Base-by-base conservation (phyloP, 768 basidiomycete genomes). In the Leccinellum luteum region DNA sequence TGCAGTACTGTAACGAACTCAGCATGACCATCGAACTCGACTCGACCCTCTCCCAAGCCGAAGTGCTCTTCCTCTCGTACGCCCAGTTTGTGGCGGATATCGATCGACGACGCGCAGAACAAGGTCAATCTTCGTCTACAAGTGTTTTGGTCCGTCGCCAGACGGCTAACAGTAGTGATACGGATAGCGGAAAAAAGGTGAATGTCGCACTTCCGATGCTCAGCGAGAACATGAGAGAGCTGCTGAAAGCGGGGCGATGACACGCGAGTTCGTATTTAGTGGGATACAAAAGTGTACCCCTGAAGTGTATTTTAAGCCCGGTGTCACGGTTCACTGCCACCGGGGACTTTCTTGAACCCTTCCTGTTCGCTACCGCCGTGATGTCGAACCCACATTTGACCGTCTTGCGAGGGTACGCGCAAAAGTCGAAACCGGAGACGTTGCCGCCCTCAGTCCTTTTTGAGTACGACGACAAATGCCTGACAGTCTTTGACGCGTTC, bases 1-100 rank as follows among this genome's bases (percentile, higher is more conserved):
- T 32, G 13, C 38, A 68, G 87, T 97, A 95, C 66, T 92, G 91
- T 77, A 96, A 95, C 67, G 92, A 96, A 65, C 84, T 96, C 60
- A 92, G 89, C 74, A 93, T 93, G 88, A 92, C 94, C 52, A 96
- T 99, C 64, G 97, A 98, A 70, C 83, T 98, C n/a, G 90, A 97
- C 70, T 85, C 88, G 1, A 96, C 97, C 19, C 82, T 99, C 9
- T 89, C 93, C 0, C 97, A 98, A 74, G 97, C 96, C 10, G 97
- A 99, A 73, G 94, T 98, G 15, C 81, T 99, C 21, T 98, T 92
- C 80, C 80, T 96, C 2, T 94, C 94, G 1, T 98, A 97, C 76
- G 78, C 86, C 13, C 88, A 91, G 66, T 75, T 97, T 21, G 87
- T 98, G 21, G 89, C 89, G 10, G 94, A 96, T 69, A 85, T 96